Base-by-base conservation (phyloP, 495 filamentous ascomycete genomes). In the Tuber brumale region DNA sequence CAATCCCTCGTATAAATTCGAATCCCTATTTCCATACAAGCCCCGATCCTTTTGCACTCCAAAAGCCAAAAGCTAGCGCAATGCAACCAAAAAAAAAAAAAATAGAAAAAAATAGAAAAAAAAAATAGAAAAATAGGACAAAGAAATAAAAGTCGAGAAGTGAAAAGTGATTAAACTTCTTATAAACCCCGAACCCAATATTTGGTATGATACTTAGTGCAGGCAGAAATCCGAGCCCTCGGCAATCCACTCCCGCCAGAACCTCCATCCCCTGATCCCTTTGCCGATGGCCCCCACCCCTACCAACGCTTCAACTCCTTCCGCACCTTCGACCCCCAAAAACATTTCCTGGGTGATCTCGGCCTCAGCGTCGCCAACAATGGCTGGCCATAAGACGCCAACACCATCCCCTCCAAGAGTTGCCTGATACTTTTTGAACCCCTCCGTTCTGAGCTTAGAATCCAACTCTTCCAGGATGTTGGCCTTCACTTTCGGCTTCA, bases 331-430 rank as follows among this genome's bases (percentile, higher is more conserved):
- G 0, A 92, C 95, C 31, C 88, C 89, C 70, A 97, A 87, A 83
- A 97, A 97, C 75, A 93, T 94, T 70, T 97, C 92, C 82, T 96
- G 89, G 80, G 97, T 93, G 84, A 94, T 91, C 48, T 92, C 92
- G n/a, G 92, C 91, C 76, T 91, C 89, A 72, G 91, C 88, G 45
- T 89, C 87, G 31, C 83, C 84, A 16, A 96, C 85, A 16, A 97
- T 89, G 0, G 95, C 95, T 0, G 95, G 95, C 89, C 90, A 97
- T 9, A 99, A 87, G 3, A 99, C 92, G 72, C 95, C 95, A 18
- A 98, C 91, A 21, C 95, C 95, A 79, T 97, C 92, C 31, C 93
- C 94, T 12, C 94, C 95, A 3, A 99, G 87, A 3, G 92, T 97
- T 6, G 94, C 93, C 84, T 93, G 89, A 81, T 94, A 97, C 81